Evolutionary conservation across 257 asterid species (phyloP), one percentile per base, ranked within the genome.

Genomic region (Ligustrum vulgare): DNA sequence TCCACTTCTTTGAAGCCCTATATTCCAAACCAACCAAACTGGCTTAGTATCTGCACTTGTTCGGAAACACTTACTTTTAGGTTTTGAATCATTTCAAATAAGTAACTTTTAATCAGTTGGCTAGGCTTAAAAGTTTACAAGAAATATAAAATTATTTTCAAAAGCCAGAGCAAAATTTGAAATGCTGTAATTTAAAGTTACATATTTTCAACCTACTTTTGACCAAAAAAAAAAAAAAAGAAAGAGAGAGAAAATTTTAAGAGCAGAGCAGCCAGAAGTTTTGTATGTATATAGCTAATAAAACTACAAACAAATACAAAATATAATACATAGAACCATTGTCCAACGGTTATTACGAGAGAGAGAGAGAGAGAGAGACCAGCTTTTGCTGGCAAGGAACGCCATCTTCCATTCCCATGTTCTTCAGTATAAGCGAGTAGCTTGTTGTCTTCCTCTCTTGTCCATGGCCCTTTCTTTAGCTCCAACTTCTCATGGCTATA

Each of bases 381-480:
- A 28, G 92, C 92, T 88, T 86, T 84, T 1, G 82, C 32, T 0
- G 89, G 90, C 77, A 88, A 79, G 12, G 87, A 75, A 7, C 88
- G 88, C 91, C 91, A 87, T 82, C 87, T 87, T 41, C 90, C 91
- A 74, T 85, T 83, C 67, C 91, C 91, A 33, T 87, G 83, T 64
- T 82, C 63, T 51, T 77, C 62, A 54, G 86, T 80, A 64, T 79
- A 86, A n/a, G 83, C 78, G 2, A 88, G 67, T 1, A 88, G 81
- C 72, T 86, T 84, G 9, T 88, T 90, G 75, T 88, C 92, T 78
- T 88, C 92, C 5, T 88, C 92, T 60, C 87, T 65, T 23, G 86
- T 86, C 92, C 92, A 88, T 4, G 92, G 92, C 70, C 92, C 92
- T 79, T 88, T 88, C 80, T 86, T 88, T 75, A 84, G 13, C 82